Evolutionary conservation across 2,329 filamentous ascomycete genomes (phyloP).

Genomic region (Fusarium concolor): DNA sequence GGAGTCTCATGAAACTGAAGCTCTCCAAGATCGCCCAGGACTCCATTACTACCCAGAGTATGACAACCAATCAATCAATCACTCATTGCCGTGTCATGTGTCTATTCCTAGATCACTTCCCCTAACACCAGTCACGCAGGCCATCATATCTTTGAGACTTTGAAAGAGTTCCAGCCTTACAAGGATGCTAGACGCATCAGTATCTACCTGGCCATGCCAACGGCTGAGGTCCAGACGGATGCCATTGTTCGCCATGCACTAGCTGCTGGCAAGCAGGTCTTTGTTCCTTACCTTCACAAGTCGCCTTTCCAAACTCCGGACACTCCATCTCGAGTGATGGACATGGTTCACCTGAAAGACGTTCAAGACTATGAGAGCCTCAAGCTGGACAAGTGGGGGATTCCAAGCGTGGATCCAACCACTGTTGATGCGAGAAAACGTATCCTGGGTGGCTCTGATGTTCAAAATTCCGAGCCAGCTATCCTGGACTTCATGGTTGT

Average conservation of each 20-base stretch:
- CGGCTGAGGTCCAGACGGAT: constrained; percentile 85
- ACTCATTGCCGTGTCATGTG: constrained; percentile 6
- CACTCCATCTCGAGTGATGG: constrained; percentile 80
- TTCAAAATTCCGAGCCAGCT: constrained; percentile 54
- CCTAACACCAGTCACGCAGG: constrained; percentile 61
- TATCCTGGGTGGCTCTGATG: constrained; percentile 73
- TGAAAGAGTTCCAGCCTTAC: constrained; percentile 80
- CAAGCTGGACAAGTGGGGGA: constrained; percentile 87
- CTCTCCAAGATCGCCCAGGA: constrained; percentile 72
- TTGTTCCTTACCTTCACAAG: constrained; percentile 88
- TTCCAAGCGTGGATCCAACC: constrained; percentile 80
- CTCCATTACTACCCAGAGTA: constrained; percentile 77
- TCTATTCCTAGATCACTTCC: constrained; percentile 9
- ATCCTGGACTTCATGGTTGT: constrained; percentile 88
- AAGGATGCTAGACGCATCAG: constrained; percentile 79
- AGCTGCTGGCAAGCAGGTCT: constrained; percentile 81
- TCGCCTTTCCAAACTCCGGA: constrained; percentile 58
- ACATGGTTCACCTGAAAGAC: constrained; percentile 86
- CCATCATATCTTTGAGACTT: constrained; percentile 69
- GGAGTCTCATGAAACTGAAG: constrained; percentile 74
- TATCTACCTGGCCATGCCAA: constrained; percentile 93
- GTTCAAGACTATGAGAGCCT: constrained; percentile 83
- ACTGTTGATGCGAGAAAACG: constrained; percentile 76
- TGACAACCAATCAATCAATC: constrained; percentile 47
- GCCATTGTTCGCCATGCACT: constrained; percentile 86